Conservation (phyloP, 495 filamentous ascomycete species). For the Physcia stellaris region DNA sequence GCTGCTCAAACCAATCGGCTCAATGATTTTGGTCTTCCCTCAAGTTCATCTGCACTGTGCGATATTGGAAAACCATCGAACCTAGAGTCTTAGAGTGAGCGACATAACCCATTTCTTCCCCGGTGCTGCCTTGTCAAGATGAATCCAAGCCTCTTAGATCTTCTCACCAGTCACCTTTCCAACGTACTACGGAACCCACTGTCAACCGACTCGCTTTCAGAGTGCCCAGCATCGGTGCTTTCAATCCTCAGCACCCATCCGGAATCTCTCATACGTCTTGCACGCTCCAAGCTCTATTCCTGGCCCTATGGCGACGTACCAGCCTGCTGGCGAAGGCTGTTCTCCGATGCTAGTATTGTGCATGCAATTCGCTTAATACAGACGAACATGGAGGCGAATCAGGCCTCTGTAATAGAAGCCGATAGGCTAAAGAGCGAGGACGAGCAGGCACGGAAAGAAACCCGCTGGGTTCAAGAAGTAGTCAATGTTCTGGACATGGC, state of each 20-base stretch:
- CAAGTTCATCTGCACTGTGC: no score
- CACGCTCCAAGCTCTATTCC: slow-evolving; percentile 54
- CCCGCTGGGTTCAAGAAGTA: slow-evolving; percentile 25
- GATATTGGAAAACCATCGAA: no score
- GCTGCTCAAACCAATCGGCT: no score
- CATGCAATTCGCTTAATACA: slow-evolving; percentile 35
- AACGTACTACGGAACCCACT: slow-evolving; percentile 9
- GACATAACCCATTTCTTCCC: no score
- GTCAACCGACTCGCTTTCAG: slow-evolving; percentile 29
- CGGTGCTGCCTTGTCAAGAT: no score
- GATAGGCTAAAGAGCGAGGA: slow-evolving; percentile 3
- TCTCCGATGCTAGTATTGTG: slow-evolving; percentile 62
- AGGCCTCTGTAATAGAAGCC: slow-evolving; percentile 11
- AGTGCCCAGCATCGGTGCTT: slow-evolving; percentile 23
- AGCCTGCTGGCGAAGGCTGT: slow-evolving; percentile 59
- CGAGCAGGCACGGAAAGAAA: slow-evolving; percentile 2
- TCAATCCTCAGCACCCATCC: slow-evolving; percentile 23
- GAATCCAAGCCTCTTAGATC: no score
- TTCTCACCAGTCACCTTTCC: background rate
- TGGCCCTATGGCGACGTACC: slow-evolving; percentile 67
- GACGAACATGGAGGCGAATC: background rate
- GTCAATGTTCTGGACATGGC: slow-evolving; percentile 63
- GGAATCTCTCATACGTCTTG: slow-evolving; percentile 26
- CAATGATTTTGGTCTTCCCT: no score
- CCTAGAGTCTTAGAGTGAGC: no score